Base-by-base conservation (phyloP, 495 filamentous ascomycete genomes). In the Trichoderma virens region DNA sequence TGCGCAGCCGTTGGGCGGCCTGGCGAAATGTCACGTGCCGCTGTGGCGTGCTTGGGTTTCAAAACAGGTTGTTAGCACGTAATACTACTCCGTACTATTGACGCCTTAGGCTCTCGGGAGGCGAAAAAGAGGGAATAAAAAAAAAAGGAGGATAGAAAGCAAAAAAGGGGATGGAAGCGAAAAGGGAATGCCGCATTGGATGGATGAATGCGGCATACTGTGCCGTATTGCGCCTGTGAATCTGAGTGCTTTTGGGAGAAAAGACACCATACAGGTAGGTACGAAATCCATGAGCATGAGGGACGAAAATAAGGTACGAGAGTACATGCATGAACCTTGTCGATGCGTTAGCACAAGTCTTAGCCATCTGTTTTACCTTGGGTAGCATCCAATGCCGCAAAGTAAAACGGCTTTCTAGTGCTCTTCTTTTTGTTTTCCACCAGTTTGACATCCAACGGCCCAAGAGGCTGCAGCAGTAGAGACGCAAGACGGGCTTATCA, bases 11-110 rank as follows among this genome's bases (percentile, higher is more conserved):
- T 3, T 56, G 25, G 3, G 23, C 20, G 25, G 51, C 51, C 9
- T 56, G 51, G 28, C 51, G 51, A 56, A 5, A 56, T 56, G 11
- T 56, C 51, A 56, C 51, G 51, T 56, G 51, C 51, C 9, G 5
- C n/a, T 5, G 51, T 56, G 51, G 51, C 51, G 51, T 56, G 47
- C 47, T 56, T 28, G 47, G 23, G 47, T 28, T 30, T 16, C 51
- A 5, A 56, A 56, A 13, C 32, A 35, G 32, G 32, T 35, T 11
- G 35, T 13, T 6, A 13, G 32, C 32, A 35, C 32, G 32, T 35
- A 5, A 35, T 35, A 13, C 6, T 38, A 5, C 35, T 13, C 6
- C 13, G 6, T 45, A 3, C 18, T 45, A 45, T 45, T 45, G 41
- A 5, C 35, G 35, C 35, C 13, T 5, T 6, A 6, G 5, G 35